Percentiles rank a stretch among this genome's conserved stretches.
These are phyloP conservation scores for Xerocomellus intermedius DNA, from an alignment of 768 basidiomycete genomes.

Conservation along the genomic window DNA sequence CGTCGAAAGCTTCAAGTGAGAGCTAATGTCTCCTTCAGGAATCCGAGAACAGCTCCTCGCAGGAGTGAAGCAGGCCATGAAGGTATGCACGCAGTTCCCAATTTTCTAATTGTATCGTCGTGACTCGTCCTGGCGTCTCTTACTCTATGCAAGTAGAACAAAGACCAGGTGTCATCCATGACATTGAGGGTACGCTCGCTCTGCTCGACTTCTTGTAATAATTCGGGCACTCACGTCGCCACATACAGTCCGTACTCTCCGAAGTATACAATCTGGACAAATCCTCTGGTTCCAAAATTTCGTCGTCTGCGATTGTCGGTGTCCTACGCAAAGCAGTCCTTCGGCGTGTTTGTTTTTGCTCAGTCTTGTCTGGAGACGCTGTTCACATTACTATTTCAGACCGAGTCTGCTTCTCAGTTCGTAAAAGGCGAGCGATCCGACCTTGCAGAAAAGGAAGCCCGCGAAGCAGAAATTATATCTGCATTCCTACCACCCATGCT, in stretches of 20 bases:
- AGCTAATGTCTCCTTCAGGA: constrained; percentile 35
- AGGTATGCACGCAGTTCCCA: constrained; percentile 42
- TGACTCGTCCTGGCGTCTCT: background rate
- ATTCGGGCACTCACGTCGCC: background rate
- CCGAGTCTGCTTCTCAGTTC: constrained; percentile 59
- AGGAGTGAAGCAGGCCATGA: constrained; percentile 67
- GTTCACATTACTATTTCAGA: constrained; percentile 37
- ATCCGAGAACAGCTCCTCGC: constrained; percentile 50
- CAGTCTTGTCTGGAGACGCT: background rate
- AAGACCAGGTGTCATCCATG: constrained; percentile 54
- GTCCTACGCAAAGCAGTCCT: constrained; percentile 58
- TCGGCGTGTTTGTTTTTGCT: constrained; percentile 50
- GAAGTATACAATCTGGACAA: constrained; percentile 73
- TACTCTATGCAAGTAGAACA: constrained; percentile 45
- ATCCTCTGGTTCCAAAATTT: constrained; percentile 39
- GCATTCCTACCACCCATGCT: constrained; percentile 60
- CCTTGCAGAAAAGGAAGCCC: constrained; percentile 59
- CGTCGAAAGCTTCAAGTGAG: background rate
- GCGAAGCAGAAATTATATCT: constrained; percentile 55
- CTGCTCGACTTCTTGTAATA: background rate
- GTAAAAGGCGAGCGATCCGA: constrained; percentile 57
- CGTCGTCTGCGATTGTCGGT: constrained; percentile 47
- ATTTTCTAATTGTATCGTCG: background rate
- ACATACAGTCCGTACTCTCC: constrained; percentile 58
- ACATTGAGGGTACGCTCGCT: constrained; percentile 50